Evolutionary conservation across 352 stramenopile genomes (phyloP), one percentile per base, ranked within the genome.

Genomic region (Phytophthora macrochlamydospora): DNA sequence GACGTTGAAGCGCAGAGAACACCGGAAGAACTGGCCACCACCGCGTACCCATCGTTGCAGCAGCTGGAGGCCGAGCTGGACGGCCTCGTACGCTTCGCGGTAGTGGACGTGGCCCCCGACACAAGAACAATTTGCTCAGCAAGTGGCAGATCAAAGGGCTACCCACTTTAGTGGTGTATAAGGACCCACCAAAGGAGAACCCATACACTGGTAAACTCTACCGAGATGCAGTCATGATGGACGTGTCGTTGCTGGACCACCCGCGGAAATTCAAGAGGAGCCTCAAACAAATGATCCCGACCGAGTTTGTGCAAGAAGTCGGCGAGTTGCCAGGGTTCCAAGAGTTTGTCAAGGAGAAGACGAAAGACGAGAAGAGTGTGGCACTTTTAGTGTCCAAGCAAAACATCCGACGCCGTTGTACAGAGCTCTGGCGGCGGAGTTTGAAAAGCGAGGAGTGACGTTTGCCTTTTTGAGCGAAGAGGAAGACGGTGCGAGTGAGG

Each of bases 151-250:
- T 89, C 12, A 58, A 60, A 0, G 64, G 65, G 2, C 59, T 87
- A 1, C 86, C 86, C 2, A 79, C 77, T 28, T 58, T 94, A 7
- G 58, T 91, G 3, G 38, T 90, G 28, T 92, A 89, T 67, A 81
- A 75, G 49, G 84, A 89, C 32, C 61, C 58, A 28, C 86, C 86
- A 0, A 81, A 90, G 32, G 64, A 78, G 70, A 94, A 94, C 54
- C 86, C 86, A 7, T 94, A 94, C 65, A 91, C 84, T 14, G 73
- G 77, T 13, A 79, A 80, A 50, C 51, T 77, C 55, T 94, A 93
- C 53, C 74, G 86, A 45, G 73, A 87, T 38, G 63, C 83, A 11
- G 62, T 70, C 43, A 40, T 78, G 13, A 55, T 55, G 24, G 69
- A 84, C 13, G 59, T 75, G 1, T 33, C 56, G 7, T 51, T 88